Percentiles rank a stretch among this genome's conserved stretches.
Evolutionary conservation across 2,329 filamentous ascomycete species (phyloP).

Genomic region (Xylariaceae sp.): DNA sequence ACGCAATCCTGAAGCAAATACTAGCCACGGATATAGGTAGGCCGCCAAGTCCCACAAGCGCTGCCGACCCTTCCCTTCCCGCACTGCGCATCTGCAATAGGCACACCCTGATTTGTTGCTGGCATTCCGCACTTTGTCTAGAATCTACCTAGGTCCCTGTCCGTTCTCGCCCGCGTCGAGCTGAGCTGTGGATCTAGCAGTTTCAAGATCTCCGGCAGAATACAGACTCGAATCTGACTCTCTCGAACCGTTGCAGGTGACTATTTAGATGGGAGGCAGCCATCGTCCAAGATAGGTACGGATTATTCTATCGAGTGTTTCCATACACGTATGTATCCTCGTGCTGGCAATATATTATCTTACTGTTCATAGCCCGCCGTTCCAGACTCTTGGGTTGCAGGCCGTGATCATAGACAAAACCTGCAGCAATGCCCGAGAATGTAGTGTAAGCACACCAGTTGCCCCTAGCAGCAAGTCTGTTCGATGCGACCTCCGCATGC

Average conservation of each 20-base stretch:
- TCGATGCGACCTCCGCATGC: neutral
- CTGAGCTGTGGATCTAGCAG: neutral
- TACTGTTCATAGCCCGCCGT: too few species aligned
- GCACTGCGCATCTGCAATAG: constrained; percentile 12
- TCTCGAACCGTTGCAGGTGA: too few species aligned
- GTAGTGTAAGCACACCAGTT: too few species aligned
- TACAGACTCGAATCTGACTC: neutral
- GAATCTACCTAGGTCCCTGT: neutral
- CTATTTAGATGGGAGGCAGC: neutral
- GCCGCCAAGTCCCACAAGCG: neutral
- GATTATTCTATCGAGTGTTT: too few species aligned
- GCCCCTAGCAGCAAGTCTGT: too few species aligned
- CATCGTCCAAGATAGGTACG: too few species aligned
- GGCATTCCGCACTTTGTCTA: too few species aligned
- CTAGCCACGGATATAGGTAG: neutral
- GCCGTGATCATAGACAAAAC: constrained; percentile 5
- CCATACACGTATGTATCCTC: too few species aligned
- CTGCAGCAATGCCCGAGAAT: constrained; percentile 11
- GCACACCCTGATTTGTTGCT: neutral
- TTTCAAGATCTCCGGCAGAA: neutral
- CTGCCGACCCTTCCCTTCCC: constrained; percentile 3
- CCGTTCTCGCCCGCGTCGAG: neutral
- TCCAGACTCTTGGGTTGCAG: neutral
- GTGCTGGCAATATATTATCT: too few species aligned
- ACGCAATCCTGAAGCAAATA: neutral